Evolutionary conservation across 2,329 filamentous ascomycete species (phyloP).

Genomic region (Coccinonectria pachysandricola): DNA sequence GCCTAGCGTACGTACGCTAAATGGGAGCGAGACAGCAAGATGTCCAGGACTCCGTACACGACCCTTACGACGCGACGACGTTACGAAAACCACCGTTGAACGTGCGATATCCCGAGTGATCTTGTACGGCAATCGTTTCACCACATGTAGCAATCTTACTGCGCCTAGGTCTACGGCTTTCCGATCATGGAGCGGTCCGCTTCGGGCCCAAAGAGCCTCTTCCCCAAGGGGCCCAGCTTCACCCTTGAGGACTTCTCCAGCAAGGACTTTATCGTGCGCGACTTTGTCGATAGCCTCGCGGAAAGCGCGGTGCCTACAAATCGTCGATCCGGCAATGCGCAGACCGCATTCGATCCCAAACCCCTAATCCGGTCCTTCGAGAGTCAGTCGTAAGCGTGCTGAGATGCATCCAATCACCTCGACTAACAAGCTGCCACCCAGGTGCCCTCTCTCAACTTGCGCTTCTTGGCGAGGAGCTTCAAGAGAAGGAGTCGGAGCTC

Average conservation of each 20-base stretch:
- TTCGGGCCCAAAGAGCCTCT: conserved; percentile 53
- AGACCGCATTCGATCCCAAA: conserved; percentile 78
- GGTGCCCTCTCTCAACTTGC: conserved; percentile 59
- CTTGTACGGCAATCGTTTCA: too few species aligned
- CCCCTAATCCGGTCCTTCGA: conserved; percentile 95
- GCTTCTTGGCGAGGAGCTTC: conserved; percentile 69
- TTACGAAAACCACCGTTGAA: conserved; percentile 3
- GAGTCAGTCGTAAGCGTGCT: conserved; percentile 33
- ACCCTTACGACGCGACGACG: conserved; percentile 7
- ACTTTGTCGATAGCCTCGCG: conserved; percentile 90
- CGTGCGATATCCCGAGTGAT: too few species aligned
- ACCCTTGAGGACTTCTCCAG: conserved; percentile 79
- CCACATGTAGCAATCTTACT: conserved; percentile 22
- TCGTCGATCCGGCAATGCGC: conserved; percentile 62
- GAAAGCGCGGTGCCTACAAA: conserved; percentile 71
- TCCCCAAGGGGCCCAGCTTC: conserved; percentile 71
- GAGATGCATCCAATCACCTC: neutral
- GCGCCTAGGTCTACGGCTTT: conserved; percentile 11
- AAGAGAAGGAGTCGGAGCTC: conserved; percentile 82
- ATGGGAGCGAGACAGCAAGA: conserved; percentile 6
- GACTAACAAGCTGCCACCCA: conserved; percentile 20
- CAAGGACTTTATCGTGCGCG: conserved; percentile 94
- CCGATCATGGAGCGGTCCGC: conserved; percentile 33
- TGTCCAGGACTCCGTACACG: conserved; percentile 10
- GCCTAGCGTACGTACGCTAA: conserved; percentile 6